Percentiles rank a stretch among this genome's conserved stretches.
Evolutionary conservation across 2,329 filamentous ascomycete genomes (phyloP).

Genomic region (Pyricularia sp.): DNA sequence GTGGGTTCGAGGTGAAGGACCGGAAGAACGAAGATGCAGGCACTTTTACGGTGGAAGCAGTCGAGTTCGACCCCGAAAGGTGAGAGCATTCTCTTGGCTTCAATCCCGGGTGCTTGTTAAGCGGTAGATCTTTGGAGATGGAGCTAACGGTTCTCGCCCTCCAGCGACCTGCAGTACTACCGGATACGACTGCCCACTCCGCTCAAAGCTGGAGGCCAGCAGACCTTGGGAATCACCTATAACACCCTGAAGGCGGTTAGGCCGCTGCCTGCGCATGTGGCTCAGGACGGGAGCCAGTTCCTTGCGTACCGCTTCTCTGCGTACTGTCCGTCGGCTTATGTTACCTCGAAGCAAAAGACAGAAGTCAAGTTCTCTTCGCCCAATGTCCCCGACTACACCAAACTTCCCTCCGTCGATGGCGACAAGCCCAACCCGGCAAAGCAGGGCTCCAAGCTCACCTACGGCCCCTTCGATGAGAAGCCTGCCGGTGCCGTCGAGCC

Average conservation of each 20-base stretch:
- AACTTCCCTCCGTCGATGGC: conserved; percentile 49
- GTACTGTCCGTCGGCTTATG: conserved; percentile 72
- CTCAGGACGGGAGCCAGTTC: conserved; percentile 79
- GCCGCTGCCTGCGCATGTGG: conserved; percentile 69
- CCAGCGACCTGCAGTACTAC: conserved; percentile 67
- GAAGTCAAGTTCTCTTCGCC: conserved; percentile 77
- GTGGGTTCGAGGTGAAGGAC: conserved; percentile 82
- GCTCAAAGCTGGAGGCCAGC: conserved; percentile 61
- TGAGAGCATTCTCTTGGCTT: conserved; percentile 17
- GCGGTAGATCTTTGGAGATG: conserved; percentile 1
- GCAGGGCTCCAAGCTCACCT: conserved; percentile 74
- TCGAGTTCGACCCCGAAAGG: conserved; percentile 51
- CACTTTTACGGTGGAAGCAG: conserved; percentile 55
- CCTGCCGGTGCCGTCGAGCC: conserved; percentile 63
- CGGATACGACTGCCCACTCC: conserved; percentile 65
- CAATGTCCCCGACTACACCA: conserved; percentile 76
- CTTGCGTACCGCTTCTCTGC: conserved; percentile 76
- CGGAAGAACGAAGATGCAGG: conserved; percentile 63
- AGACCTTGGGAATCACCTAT: conserved; percentile 81
- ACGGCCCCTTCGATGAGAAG: conserved; percentile 76
- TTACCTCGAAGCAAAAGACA: conserved; percentile 87
- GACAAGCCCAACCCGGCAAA: conserved; percentile 57
- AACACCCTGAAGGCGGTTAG: conserved; percentile 64
- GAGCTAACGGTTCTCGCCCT: conserved; percentile 6
- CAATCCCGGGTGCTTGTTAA: not conserved